These are phyloP conservation scores for Lactarius sp. DNA, from an alignment of 768 basidiomycete genomes.

Conservation along the genomic window DNA sequence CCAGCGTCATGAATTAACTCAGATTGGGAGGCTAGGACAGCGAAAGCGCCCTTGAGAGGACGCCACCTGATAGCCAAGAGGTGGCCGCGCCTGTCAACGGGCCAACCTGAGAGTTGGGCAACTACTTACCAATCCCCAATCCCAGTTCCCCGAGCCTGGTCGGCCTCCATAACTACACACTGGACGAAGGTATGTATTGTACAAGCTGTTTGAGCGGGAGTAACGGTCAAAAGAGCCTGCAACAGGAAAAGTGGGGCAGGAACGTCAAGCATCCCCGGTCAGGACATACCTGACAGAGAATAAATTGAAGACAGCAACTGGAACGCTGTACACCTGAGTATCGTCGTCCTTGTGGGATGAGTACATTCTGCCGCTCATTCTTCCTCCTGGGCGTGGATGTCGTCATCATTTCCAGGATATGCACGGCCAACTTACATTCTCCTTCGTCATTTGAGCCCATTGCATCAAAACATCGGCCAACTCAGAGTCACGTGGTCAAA, in stretches of 20 bases:
- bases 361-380: constrained; percentile 87
- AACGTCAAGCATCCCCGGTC: constrained; percentile 2
- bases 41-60: constrained; percentile 78
- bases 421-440: constrained; percentile 57
- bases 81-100: background rate
- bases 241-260: background rate
- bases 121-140: constrained; percentile 55
- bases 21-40: constrained; percentile 74
- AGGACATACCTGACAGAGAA: constrained; percentile 57
- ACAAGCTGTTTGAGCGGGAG: constrained; percentile 44
- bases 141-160: constrained; percentile 49
- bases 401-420: constrained; percentile 6
- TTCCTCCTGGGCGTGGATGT: constrained; percentile 57
- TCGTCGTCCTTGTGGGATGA: constrained; percentile 97
- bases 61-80: constrained; percentile 72
- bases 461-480: constrained; percentile 56
- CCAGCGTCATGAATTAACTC: constrained; percentile 65
- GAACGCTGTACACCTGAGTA: constrained; percentile 70
- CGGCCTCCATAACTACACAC: constrained; percentile 53
- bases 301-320: constrained; percentile 82
- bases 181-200: constrained; percentile 53
- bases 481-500: constrained; percentile 25
- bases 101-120: background rate
- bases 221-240: constrained; percentile 56
- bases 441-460: constrained; percentile 82